Evolutionary conservation across 1,139 yeast species (phyloP).

Genomic region (Blastobotrys raffinosifermentans): DNA sequence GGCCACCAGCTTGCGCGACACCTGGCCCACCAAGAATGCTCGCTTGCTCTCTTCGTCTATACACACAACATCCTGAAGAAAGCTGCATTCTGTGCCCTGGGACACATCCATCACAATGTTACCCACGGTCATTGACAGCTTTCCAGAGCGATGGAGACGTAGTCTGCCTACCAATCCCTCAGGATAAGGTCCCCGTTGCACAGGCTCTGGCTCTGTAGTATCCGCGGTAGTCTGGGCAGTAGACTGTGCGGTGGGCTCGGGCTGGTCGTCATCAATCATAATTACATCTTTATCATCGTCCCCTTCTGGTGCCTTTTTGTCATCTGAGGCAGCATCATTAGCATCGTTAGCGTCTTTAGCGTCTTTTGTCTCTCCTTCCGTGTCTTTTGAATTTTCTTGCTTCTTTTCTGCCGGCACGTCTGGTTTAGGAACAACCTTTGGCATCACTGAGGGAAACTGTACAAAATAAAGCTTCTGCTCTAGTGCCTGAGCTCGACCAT

Average conservation of each 20-base stretch:
- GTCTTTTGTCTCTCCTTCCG: constrained; percentile 9
- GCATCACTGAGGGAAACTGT: constrained; percentile 68
- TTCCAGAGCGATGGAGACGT: constrained; percentile 77
- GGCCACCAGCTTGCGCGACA: constrained; percentile 51
- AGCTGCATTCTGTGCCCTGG: constrained; percentile 67
- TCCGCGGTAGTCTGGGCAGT: background rate
- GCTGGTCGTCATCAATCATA: constrained; percentile 15
- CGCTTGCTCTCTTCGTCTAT: constrained; percentile 45
- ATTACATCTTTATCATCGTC: constrained; percentile 15
- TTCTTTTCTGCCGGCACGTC: constrained; percentile 7
- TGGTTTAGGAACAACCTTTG: constrained; percentile 38
- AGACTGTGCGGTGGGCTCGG: constrained; percentile 1
- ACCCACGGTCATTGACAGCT: constrained; percentile 67
- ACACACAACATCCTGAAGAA: constrained; percentile 70
- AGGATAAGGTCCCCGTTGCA: constrained; percentile 22
- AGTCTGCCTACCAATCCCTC: constrained; percentile 65
- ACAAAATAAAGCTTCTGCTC: constrained; percentile 48
- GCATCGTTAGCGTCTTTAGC: constrained; percentile 3
- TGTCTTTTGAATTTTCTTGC: constrained; percentile 18
- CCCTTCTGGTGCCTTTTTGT: constrained; percentile 1
- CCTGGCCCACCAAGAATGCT: constrained; percentile 55
- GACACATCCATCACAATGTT: constrained; percentile 61
- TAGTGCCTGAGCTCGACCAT: constrained; percentile 20
- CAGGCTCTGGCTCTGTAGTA: constrained; percentile 12
- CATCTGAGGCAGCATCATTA: constrained; percentile 4